Conservation (phyloP, 176 grass and related monocot genomes). For the Zoysia pacifica region DNA sequence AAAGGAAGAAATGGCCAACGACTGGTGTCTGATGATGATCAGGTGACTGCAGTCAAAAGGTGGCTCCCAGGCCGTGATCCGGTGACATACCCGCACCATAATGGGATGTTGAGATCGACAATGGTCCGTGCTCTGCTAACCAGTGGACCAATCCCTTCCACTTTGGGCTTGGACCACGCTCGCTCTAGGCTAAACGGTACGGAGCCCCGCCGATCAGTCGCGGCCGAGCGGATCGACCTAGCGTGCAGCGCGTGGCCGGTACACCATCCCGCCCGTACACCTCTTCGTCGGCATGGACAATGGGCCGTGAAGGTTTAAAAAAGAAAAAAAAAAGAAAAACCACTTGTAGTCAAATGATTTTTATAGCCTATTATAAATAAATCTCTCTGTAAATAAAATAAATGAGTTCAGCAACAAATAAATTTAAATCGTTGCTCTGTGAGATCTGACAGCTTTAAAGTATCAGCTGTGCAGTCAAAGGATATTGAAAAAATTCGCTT, state of each 20-base stretch:
- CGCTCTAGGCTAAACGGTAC: neutral
- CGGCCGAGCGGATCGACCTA: neutral
- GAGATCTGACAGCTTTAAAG: too few species aligned
- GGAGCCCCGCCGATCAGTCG: too few species aligned
- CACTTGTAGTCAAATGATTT: too few species aligned
- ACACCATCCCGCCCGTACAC: constrained; percentile 3
- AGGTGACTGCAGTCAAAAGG: neutral
- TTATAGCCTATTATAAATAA: too few species aligned
- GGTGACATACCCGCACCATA: neutral
- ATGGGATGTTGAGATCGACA: neutral
- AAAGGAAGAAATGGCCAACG: neutral
- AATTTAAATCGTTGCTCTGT: too few species aligned
- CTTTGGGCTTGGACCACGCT: neutral
- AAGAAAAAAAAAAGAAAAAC: too few species aligned
- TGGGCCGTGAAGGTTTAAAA: neutral
- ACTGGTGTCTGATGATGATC: too few species aligned
- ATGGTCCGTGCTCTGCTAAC: neutral
- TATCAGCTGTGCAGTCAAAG: too few species aligned
- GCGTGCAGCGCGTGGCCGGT: neutral
- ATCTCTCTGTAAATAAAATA: too few species aligned
- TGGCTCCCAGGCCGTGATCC: neutral
- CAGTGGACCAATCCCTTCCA: neutral
- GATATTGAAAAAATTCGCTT: too few species aligned
- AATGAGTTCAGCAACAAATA: too few species aligned
- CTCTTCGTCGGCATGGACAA: neutral